Evolutionary conservation across 176 grass and related monocot genomes (phyloP), one percentile per base, ranked within the genome.

Genomic region (Pharus latifolius): DNA sequence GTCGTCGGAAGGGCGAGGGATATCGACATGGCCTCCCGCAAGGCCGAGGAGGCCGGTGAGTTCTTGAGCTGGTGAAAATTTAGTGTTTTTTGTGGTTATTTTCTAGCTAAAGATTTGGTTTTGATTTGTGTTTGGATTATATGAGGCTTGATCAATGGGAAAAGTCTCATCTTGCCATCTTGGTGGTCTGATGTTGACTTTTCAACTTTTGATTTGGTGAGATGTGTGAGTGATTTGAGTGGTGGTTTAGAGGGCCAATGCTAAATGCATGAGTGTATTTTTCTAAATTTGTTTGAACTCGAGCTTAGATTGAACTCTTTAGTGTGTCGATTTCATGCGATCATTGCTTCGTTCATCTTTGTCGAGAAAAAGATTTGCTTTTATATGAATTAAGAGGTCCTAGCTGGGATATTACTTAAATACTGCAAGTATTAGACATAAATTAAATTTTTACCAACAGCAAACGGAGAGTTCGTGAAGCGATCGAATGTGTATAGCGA

Each of bases 21-120:
- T 37, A 42, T 75, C 6, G 68, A 79, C 26, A 51, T 92, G 56
- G 81, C 57, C 2, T 24, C 89, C 10, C 60, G 84, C 29, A 84
- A 65, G 69, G 74, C 81, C 6, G 77, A 92, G 81, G 84, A 92
- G 67, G 84, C 69, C 33, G 89, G 89, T 88, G 63, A 60, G 86
- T 85, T 74, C 54, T 31, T 32, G 46, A 10, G 34, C 9, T 8
- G 49, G 73, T 7, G 46, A 4, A 22, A 16, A 29, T 58, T 32
- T n/a, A n/a, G 51, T 54, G 60, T 15, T 52, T 79, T 7, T 74
- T 79, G 12, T 35, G 16, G 5, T 18, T 14, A 0, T 41, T 52
- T 73, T n/a, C n/a, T 19, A n/a, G 26, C 0, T 63, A 6, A 3
- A 18, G 4, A 31, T 25, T 61, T 28, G 33, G 15, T 38, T 46